Evolutionary conservation across 177 flowering plant genomes (phyloP).

Genomic region (Vitis hybrid): DNA sequence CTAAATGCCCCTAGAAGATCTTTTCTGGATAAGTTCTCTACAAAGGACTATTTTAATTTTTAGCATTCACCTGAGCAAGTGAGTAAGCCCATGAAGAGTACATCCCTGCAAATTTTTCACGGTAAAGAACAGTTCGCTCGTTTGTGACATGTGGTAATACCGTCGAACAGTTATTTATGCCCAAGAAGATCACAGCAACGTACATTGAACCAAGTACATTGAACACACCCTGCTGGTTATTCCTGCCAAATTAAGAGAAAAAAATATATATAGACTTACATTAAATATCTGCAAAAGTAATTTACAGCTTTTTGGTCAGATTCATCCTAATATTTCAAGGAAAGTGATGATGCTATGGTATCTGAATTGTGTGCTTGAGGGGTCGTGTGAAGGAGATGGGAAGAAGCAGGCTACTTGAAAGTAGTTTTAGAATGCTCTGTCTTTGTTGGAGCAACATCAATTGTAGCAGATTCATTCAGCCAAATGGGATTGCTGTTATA

Average conservation of each 20-base stretch:
- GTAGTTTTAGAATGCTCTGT: no score
- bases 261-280: no score
- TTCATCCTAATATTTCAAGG: neutral
- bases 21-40: no score
- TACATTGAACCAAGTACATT: conserved; percentile 56
- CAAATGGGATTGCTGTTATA: no score
- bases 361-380: neutral
- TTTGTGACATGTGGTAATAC: conserved; percentile 42
- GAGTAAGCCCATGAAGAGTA: conserved; percentile 63
- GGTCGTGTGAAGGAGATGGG: no score
- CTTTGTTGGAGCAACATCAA: no score
- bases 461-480: no score
- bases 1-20: no score
- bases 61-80: conserved; percentile 55
- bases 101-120: conserved; percentile 76
- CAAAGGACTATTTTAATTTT: no score
- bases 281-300: no score
- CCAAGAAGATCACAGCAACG: conserved; percentile 35
- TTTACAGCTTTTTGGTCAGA: no score
- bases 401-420: no score
- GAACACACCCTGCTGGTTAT: conserved; percentile 50
- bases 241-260: conserved; percentile 26
- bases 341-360: neutral
- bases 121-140: conserved; percentile 52
- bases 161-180: conserved; percentile 47